phyloP scores from a whole-genome alignment of 164 flowering plant genomes.

The Kalanchoe fedtschenkoi region DNA sequence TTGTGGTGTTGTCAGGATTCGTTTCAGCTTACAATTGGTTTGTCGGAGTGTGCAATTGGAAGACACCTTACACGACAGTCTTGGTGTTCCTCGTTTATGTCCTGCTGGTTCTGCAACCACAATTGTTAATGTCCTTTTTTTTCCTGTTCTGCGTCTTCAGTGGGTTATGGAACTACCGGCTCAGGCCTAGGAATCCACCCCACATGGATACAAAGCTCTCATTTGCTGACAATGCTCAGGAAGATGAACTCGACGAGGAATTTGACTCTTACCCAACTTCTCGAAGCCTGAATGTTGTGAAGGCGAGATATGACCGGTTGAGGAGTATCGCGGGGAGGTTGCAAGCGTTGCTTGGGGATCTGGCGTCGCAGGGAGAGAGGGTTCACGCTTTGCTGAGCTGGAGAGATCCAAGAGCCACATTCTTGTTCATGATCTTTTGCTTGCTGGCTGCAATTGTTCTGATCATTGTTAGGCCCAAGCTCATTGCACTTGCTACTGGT shows the following conservation, averaged over 20 bases:
- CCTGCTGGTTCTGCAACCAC: constrained; percentile 31
- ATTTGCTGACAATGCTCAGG: constrained; percentile 28
- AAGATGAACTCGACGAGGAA: constrained; percentile 38
- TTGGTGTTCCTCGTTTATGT: constrained; percentile 29
- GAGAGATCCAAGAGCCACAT: constrained; percentile 45
- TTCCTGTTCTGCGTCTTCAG: constrained; percentile 34
- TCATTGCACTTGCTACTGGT: constrained; percentile 27
- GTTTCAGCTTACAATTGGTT: constrained; percentile 37
- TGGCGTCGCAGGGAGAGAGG: constrained; percentile 43
- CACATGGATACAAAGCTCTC: constrained; percentile 43
- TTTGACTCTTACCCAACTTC: constrained; percentile 36
- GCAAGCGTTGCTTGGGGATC: constrained; percentile 35
- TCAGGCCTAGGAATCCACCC: constrained; percentile 38
- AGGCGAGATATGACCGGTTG: constrained; percentile 31
- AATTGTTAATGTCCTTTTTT: constrained; percentile 27
- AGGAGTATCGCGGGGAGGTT: constrained; percentile 34
- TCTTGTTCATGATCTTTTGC: constrained; percentile 33
- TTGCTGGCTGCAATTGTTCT: constrained; percentile 31
- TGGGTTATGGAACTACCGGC: constrained; percentile 32
- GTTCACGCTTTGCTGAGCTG: constrained; percentile 39
- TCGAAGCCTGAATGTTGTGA: constrained; percentile 22
- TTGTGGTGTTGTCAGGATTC: constrained; percentile 23
- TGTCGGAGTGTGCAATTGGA: constrained; percentile 34
- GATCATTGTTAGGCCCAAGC: constrained; percentile 29
- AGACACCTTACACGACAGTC: constrained; percentile 31